Evolutionary conservation across 2,329 filamentous ascomycete genomes (phyloP).

Genomic region (Escovopsis weberi): DNA sequence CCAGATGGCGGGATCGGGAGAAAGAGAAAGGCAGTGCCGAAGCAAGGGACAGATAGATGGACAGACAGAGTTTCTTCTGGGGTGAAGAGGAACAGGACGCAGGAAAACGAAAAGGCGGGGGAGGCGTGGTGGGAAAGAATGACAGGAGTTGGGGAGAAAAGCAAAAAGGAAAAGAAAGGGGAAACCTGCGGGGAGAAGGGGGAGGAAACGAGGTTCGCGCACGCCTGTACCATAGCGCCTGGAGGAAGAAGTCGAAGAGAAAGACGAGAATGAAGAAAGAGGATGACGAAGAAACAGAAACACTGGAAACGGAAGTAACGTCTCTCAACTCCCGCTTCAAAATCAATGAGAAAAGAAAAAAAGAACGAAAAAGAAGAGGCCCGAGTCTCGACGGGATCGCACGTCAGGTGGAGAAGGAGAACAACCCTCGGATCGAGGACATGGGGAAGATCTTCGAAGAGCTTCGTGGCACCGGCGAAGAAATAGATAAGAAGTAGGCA

Average conservation of each 20-base stretch:
- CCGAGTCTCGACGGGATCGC: constrained; percentile 7
- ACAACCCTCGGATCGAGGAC: neutral
- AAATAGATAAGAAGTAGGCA: neutral
- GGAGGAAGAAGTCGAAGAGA: too few relatives aligned
- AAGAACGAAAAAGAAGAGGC: constrained; percentile 4
- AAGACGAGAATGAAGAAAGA: too few relatives aligned
- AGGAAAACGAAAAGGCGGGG: too few relatives aligned
- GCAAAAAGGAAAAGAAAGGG: neutral
- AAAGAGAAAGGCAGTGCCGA: too few relatives aligned
- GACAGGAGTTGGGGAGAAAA: neutral
- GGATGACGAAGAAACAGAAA: too few relatives aligned
- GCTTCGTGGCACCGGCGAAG: too few relatives aligned
- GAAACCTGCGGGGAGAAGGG: neutral
- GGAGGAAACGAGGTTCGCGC: constrained; percentile 4
- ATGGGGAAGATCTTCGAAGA: neutral
- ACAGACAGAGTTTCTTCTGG: too few relatives aligned
- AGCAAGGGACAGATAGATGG: too few relatives aligned
- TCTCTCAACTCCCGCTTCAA: constrained; percentile 18
- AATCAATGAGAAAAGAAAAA: constrained; percentile 5
- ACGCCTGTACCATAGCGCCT: constrained; percentile 13
- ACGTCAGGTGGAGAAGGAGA: constrained; percentile 3
- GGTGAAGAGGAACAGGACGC: too few relatives aligned
- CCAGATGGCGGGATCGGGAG: too few relatives aligned
- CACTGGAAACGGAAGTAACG: constrained; percentile 7
- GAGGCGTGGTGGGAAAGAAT: too few relatives aligned